A percentile compares a stretch with the other conserved stretches of the same genome.
Evolutionary conservation across 345 rosid genomes (phyloP).

Genomic region (Corchorus capsularis): DNA sequence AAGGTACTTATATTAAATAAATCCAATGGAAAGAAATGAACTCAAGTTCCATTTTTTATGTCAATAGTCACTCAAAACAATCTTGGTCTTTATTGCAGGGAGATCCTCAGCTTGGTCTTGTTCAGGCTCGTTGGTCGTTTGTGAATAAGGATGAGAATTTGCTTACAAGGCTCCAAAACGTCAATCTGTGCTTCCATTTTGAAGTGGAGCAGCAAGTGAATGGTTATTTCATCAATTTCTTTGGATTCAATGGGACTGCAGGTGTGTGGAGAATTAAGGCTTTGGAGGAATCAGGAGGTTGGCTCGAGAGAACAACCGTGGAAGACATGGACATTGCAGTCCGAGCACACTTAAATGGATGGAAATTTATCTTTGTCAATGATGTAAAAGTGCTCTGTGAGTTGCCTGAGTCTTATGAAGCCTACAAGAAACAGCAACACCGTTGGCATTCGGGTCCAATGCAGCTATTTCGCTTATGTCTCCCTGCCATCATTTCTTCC

Average conservation of each 20-base stretch:
- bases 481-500: conserved; percentile 69
- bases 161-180: conserved; percentile 85
- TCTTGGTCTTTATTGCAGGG: conserved; percentile 48
- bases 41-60: conserved; percentile 18
- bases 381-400: conserved; percentile 83
- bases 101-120: conserved; percentile 77
- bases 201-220: conserved; percentile 96
- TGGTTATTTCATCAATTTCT: conserved; percentile 73
- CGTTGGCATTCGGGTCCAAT: conserved; percentile 97
- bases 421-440: conserved; percentile 87
- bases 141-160: conserved; percentile 94
- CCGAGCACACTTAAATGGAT: conserved; percentile 81
- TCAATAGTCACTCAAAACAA: not conserved
- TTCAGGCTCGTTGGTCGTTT: conserved; percentile 91
- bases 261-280: conserved; percentile 94
- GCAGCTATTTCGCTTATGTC: conserved; percentile 85
- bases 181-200: conserved; percentile 85
- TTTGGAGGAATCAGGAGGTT: conserved; percentile 82
- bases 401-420: conserved; percentile 85
- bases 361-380: conserved; percentile 82
- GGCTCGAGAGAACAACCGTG: conserved; percentile 93
- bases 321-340: conserved; percentile 97
- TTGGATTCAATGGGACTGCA: conserved; percentile 92
- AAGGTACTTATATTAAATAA: conserved; percentile 42
- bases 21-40: not conserved